Evolutionary conservation across 2,329 filamentous ascomycete species (phyloP), one percentile per base, ranked within the genome.

Genomic region (Alternaria arborescens): DNA sequence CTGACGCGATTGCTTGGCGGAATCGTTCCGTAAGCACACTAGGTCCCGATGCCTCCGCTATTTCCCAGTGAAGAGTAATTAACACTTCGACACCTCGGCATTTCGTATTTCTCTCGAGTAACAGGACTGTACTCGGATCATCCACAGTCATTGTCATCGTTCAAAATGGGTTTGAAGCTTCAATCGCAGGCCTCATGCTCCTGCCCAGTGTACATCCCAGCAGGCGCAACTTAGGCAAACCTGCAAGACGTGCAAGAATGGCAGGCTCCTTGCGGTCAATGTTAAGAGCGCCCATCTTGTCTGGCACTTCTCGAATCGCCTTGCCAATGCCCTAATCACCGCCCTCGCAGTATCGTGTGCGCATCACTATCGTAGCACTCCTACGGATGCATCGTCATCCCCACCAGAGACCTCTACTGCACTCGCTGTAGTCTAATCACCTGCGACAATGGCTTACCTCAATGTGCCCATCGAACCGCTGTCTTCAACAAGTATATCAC

Each of bases 1-100:
- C 53, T 57, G 54, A 58, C 60, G 61, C 61, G 48, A 62, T 65
- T 26, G 54, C 65, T 70, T 72, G 65, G 69, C 69, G 40, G 46
- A 16, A 41, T 36, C 11, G 43, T 30, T 4, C 12, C 38, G 22
- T 22, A 26, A 32, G 43, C 43, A 34, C 42, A 38, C 54, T 30
- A 61, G 40, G 18, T 61, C 22, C 22, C 22, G 22, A 24, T 24
- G 22, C 22, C 22, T 24, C 22, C 22, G 22, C 22, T 24, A 24
- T 24, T 5, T 5, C 6, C 6, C 0, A 24, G 5, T 41, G 11
- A 28, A 50, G 11, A 41, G 40, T 22, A 42, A 36, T 22, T 12
- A 7, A 1, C 42, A 47, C 34, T 34, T 11, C 28, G 28, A 30
- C 43, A 42, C 6, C 5, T 8, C 40, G 12, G 0, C 1, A 8